Percentiles rank a stretch among this genome's conserved stretches.
phyloP scores from a whole-genome alignment of 2,329 filamentous ascomycete species.

The Ophiostoma sp. region DNA sequence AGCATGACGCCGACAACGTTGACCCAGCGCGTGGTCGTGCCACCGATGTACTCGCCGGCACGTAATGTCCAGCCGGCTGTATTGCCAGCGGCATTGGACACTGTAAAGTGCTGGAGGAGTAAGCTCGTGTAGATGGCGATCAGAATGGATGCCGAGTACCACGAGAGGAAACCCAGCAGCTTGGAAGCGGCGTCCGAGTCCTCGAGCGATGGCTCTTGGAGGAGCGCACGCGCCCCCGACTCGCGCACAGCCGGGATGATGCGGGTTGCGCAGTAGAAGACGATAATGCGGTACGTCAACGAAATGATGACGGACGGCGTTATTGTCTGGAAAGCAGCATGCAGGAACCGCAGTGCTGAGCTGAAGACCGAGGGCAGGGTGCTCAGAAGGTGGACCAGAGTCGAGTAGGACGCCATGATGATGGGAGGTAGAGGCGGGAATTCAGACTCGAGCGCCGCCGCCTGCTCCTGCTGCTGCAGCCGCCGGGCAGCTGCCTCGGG shows the following conservation, averaged over 20 bases:
- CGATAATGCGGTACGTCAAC: slow-evolving; percentile 84
- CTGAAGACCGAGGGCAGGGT: slow-evolving; percentile 77
- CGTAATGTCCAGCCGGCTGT: slow-evolving; percentile 71
- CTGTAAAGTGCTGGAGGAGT: slow-evolving; percentile 87
- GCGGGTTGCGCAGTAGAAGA: slow-evolving; percentile 89
- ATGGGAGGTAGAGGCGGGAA: slow-evolving; percentile 95
- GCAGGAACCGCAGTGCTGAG: slow-evolving; percentile 77
- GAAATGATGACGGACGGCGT: slow-evolving; percentile 95
- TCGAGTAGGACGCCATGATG: slow-evolving; percentile 97
- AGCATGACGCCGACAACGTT: slow-evolving; percentile 86
- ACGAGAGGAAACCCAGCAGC: slow-evolving; percentile 76
- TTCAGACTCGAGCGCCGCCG: slow-evolving; percentile 58
- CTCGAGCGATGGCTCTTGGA: slow-evolving; percentile 78
- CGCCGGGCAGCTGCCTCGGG: slow-evolving; percentile 48
- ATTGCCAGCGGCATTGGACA: slow-evolving; percentile 58
- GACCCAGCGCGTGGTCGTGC: slow-evolving; percentile 88
- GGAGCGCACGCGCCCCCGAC: slow-evolving; percentile 73
- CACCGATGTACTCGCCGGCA: slow-evolving; percentile 67
- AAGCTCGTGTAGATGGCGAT: slow-evolving; percentile 96
- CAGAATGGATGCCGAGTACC: slow-evolving; percentile 90
- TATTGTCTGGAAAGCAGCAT: slow-evolving; percentile 89
- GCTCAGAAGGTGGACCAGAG: slow-evolving; percentile 75
- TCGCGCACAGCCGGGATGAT: slow-evolving; percentile 93
- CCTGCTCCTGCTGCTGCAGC: slow-evolving; percentile 39
- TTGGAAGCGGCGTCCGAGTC: slow-evolving; percentile 78